Conservation (phyloP, 2,329 filamentous ascomycete species). For the Trichoderma gracile region DNA sequence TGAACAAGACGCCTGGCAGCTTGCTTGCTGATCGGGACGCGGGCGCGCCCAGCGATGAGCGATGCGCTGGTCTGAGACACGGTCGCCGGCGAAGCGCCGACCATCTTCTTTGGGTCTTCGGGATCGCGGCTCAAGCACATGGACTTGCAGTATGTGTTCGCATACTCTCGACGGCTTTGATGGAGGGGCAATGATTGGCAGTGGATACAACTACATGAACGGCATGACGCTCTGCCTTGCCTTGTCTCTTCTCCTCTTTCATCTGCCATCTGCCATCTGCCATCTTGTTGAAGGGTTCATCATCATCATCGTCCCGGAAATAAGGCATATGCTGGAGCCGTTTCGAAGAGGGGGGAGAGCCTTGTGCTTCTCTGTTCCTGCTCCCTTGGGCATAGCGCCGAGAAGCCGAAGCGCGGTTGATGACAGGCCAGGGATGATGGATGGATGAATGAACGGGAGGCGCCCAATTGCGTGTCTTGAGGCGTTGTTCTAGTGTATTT, state of each 20-base stretch:
- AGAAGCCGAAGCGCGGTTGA: neutral
- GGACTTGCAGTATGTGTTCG: too few relatives aligned
- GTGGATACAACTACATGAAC: too few relatives aligned
- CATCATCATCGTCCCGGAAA: too few relatives aligned
- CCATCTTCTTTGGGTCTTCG: neutral
- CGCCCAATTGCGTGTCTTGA: neutral
- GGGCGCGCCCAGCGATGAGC: neutral
- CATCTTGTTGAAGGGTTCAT: too few relatives aligned
- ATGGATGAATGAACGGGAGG: neutral
- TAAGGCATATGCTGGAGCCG: neutral
- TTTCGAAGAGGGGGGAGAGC: neutral
- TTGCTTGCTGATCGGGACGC: neutral
- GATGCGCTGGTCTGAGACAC: slow-evolving; percentile 24
- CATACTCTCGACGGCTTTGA: too few relatives aligned
- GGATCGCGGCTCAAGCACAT: neutral
- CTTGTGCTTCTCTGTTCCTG: neutral
- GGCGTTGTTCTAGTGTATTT: neutral
- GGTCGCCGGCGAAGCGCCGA: slow-evolving; percentile 23
- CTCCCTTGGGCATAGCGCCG: slow-evolving; percentile 9
- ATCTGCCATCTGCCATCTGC: too few relatives aligned
- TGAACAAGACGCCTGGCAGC: too few relatives aligned
- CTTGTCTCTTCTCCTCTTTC: too few relatives aligned
- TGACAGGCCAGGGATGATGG: neutral
- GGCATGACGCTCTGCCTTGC: too few relatives aligned
- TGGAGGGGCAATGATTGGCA: too few relatives aligned